Percentiles rank a stretch among this genome's conserved stretches.
Conservation (phyloP, 306 rosid species). For the Ziziphus jujuba region DNA sequence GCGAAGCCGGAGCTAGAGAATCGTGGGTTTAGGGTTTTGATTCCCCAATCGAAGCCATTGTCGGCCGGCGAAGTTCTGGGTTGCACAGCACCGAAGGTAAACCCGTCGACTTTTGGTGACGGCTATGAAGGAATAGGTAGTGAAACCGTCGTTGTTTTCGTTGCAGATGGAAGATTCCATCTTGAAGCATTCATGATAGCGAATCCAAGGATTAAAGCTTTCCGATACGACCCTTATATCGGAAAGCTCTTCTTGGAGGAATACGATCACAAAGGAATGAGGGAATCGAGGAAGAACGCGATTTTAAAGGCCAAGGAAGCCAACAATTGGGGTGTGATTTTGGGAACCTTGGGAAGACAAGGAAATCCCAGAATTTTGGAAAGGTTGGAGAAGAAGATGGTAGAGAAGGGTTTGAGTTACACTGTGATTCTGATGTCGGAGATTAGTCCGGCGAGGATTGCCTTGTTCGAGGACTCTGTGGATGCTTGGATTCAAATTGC, state of each 20-base stretch:
- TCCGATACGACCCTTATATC: constrained; percentile 79
- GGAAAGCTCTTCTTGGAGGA: constrained; percentile 85
- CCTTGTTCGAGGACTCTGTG: constrained; percentile 71
- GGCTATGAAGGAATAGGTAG: constrained; percentile 19
- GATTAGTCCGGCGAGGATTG: constrained; percentile 69
- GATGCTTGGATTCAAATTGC: constrained; percentile 99
- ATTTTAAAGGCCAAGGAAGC: constrained; percentile 58
- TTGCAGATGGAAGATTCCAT: constrained; percentile 93
- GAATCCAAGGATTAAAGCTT: constrained; percentile 67
- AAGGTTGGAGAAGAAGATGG: constrained; percentile 72
- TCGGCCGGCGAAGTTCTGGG: constrained; percentile 93
- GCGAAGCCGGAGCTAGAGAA: constrained; percentile 73
- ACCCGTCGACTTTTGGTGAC: neutral
- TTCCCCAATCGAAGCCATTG: constrained; percentile 85
- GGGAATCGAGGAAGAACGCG: constrained; percentile 60
- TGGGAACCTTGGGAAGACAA: constrained; percentile 94
- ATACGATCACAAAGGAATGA: constrained; percentile 88
- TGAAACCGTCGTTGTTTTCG: constrained; percentile 63
- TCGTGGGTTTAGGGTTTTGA: constrained; percentile 63
- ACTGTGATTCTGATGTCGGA: constrained; percentile 86
- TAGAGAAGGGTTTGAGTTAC: constrained; percentile 53
- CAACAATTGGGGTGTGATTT: constrained; percentile 73
- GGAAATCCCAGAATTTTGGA: constrained; percentile 88
- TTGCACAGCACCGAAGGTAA: constrained; percentile 82
- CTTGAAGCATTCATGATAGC: constrained; percentile 95